Base-by-base conservation (phyloP, 1,284 basidiomycete species). In the Malassezia sympodialis region DNA sequence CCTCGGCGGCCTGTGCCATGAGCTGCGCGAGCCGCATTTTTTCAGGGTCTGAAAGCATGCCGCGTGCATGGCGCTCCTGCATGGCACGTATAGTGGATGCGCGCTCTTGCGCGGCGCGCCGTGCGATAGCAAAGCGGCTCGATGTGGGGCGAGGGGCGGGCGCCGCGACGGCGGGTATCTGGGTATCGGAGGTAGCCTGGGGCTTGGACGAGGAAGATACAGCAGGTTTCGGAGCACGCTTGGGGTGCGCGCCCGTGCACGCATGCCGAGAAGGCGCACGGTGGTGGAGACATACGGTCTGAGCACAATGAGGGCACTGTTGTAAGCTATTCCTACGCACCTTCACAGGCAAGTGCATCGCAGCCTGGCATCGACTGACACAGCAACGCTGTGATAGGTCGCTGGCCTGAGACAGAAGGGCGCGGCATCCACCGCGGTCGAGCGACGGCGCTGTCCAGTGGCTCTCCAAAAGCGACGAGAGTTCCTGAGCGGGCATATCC, bases 101-200 rank as follows among this genome's bases (percentile, higher is more conserved):
- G 44, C 55, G 55, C 27, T 57, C 55, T 15, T 35, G 24, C 2
- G 49, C 51, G 2, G 55, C 55, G 26, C 49, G 55, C 8, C 31
- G 34, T 23, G 19, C n/a, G 4, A 31, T 17, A 37, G 34, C 35
- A 1, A 5, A n/a, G n/a, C 47, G 47, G n/a, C 41, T 27, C 19
- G 41, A 21, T 4, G 11, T 12, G n/a, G 41, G 15, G 41, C 14
- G 23, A 8, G 40, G 23, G 6, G n/a, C 26, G 14, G 40, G 21
- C 11, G 40, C 23, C 14, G 41, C 12, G 17, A 12, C 2, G n/a
- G 41, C n/a, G 17, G 23, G 41, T 43, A 28, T 43, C 41, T 43
- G 23, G 41, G 41, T 43, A 27, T 43, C 14, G n/a, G 19, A 1
- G 1, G 21, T 23, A 40, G 11, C n/a, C 21, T 23, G 17, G 4